phyloP scores from a whole-genome alignment of 2,329 filamentous ascomycete genomes.

The Fusarium abutilonis region DNA sequence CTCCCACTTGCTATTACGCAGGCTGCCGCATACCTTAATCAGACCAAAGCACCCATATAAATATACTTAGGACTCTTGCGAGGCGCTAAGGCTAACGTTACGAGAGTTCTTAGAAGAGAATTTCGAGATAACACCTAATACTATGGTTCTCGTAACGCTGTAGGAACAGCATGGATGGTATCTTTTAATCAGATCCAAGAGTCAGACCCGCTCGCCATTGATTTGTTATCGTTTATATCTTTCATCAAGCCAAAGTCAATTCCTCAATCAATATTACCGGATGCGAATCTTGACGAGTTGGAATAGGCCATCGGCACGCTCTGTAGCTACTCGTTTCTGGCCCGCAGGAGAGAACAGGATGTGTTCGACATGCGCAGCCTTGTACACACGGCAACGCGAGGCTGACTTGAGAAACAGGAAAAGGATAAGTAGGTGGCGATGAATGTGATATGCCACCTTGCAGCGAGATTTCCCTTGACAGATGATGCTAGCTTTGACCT shows the following conservation, averaged over 20 bases:
- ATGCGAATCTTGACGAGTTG: conserved; percentile 29
- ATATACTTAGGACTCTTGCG: conserved; percentile 51
- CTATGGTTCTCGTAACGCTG: conserved; percentile 47
- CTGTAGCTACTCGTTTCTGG: conserved; percentile 49
- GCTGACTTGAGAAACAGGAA: no score
- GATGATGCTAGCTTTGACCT: no score
- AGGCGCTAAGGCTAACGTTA: no score
- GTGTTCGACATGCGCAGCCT: conserved; percentile 54
- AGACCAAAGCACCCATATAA: conserved; percentile 38
- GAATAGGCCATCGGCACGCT: conserved; percentile 48
- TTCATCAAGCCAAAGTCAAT: conserved; percentile 55
- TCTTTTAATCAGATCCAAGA: conserved; percentile 54
- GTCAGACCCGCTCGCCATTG: conserved; percentile 45
- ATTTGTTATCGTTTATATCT: conserved; percentile 54
- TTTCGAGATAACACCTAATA: conserved; percentile 48
- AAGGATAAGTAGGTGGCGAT: no score
- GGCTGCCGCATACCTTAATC: conserved; percentile 55
- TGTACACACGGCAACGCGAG: conserved; percentile 50
- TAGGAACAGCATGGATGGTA: conserved; percentile 54
- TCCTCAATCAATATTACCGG: conserved; percentile 50
- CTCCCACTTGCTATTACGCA: conserved; percentile 54
- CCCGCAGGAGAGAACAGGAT: conserved; percentile 34
- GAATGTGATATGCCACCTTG: conserved; percentile 26
- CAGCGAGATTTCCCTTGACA: no score
- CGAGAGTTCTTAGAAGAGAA: no score